These are phyloP conservation scores for Amborella trichopoda DNA, from an alignment of 164 flowering plant species.

Conservation along the genomic window DNA sequence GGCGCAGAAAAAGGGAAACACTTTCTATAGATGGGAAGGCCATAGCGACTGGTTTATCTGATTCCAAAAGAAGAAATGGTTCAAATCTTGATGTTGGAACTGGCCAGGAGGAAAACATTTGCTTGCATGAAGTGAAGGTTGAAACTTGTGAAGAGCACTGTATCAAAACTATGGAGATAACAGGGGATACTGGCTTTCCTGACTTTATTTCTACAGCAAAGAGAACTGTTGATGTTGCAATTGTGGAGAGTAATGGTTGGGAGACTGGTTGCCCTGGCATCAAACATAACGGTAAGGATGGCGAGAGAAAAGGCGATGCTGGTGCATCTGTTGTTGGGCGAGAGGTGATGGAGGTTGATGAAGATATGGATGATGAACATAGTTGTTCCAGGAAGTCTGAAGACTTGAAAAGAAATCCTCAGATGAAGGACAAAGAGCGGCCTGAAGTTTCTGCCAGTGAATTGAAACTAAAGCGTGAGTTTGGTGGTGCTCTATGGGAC, in stretches of 20 bases:
- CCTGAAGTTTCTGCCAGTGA: background rate
- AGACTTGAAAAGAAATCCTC: background rate
- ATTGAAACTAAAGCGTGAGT: background rate
- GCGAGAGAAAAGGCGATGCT: too few species aligned
- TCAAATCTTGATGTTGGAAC: background rate
- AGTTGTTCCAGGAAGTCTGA: background rate
- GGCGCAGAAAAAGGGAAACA: background rate
- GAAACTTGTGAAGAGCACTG: background rate
- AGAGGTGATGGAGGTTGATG: conserved; percentile 21
- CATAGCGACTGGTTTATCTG: background rate
- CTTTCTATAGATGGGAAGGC: background rate
- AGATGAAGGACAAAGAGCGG: too few species aligned
- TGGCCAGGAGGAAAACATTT: background rate
- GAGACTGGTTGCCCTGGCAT: conserved; percentile 8
- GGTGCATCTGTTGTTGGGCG: too few species aligned
- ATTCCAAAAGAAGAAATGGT: background rate
- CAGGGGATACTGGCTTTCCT: background rate
- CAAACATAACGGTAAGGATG: conserved; percentile 6
- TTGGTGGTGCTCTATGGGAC: conserved; percentile 31
- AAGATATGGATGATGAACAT: conserved; percentile 20
- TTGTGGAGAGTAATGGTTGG: background rate
- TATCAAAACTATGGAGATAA: background rate
- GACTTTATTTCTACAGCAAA: background rate
- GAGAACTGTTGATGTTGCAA: background rate
- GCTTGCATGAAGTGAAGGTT: background rate